Evolutionary conservation across 257 asterid species (phyloP).

Genomic region (Sherardia arvensis): DNA sequence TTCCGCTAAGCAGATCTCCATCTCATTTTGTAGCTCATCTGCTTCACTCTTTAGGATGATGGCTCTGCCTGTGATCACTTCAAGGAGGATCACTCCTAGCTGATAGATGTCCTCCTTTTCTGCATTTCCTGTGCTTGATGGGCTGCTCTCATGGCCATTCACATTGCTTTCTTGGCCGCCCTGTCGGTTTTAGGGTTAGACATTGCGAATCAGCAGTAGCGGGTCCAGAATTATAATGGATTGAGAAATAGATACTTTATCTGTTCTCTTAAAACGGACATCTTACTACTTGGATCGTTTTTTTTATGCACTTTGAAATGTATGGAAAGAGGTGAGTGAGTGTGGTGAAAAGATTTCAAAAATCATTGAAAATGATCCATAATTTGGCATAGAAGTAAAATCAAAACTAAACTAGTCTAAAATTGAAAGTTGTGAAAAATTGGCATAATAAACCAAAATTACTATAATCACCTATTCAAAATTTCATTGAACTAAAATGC

Average conservation of each 20-base stretch:
- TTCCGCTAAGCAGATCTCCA: slow-evolving; percentile 73
- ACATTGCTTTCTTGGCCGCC: slow-evolving; percentile 56
- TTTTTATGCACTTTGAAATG: neutral
- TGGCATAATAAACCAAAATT: too few species aligned
- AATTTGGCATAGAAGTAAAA: neutral
- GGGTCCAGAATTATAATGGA: neutral
- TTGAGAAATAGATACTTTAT: too few species aligned
- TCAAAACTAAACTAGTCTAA: too few species aligned
- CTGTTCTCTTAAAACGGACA: neutral
- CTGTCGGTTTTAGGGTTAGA: slow-evolving; percentile 23
- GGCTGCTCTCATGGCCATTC: slow-evolving; percentile 31
- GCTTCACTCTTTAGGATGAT: slow-evolving; percentile 49
- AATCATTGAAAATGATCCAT: neutral
- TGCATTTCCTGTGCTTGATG: slow-evolving; percentile 34
- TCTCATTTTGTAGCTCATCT: slow-evolving; percentile 44
- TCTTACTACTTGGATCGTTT: neutral
- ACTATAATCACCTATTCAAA: too few species aligned
- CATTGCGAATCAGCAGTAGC: neutral
- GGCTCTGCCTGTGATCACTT: slow-evolving; percentile 58
- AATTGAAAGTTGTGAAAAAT: too few species aligned
- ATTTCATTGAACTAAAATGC: too few species aligned
- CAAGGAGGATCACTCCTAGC: slow-evolving; percentile 68
- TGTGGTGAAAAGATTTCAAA: too few species aligned
- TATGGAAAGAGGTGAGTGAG: too few species aligned
- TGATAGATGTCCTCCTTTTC: slow-evolving; percentile 72